A percentile compares a stretch with the other conserved stretches of the same genome.
These are phyloP conservation scores for Nepenthes alata DNA, from an alignment of 179 eudicot genomes.

Conservation along the genomic window DNA sequence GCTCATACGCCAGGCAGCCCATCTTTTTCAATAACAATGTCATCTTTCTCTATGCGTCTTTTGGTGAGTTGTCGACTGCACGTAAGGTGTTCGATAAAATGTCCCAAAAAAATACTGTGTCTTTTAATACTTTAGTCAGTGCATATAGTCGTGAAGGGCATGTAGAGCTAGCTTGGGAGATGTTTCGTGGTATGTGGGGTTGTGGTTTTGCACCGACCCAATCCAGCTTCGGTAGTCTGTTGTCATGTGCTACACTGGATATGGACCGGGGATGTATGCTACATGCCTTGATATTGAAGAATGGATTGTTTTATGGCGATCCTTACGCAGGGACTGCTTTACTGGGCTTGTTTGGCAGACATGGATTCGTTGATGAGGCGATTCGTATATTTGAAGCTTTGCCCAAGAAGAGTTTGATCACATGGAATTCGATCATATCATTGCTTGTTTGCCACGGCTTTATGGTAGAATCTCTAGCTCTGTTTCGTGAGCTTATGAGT, in stretches of 20 bases:
- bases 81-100: constrained; percentile 55
- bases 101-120: constrained; percentile 44
- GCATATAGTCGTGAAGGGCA: constrained; percentile 28
- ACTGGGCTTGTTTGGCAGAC: constrained; percentile 45
- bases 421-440: constrained; percentile 63
- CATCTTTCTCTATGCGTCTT: constrained; percentile 22
- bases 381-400: constrained; percentile 38
- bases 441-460: constrained; percentile 46
- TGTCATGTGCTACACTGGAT: constrained; percentile 33
- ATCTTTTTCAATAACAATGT: constrained; percentile 42
- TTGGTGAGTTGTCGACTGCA: constrained; percentile 23
- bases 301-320: constrained; percentile 38
- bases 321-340: constrained; percentile 61
- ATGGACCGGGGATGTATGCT: constrained; percentile 16
- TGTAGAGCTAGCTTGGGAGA: constrained; percentile 32
- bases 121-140: constrained; percentile 49
- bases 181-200: constrained; percentile 47
- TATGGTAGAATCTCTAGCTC: constrained; percentile 24
- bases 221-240: constrained; percentile 40
- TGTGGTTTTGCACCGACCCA: constrained; percentile 42
- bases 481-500: constrained; percentile 38
- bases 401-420: constrained; percentile 48
- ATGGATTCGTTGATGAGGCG: constrained; percentile 43
- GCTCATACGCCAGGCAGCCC: constrained; percentile 31
- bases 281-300: constrained; percentile 32